Evolutionary conservation across 1,139 yeast species (phyloP).

Genomic region (Pichia cactophila): DNA sequence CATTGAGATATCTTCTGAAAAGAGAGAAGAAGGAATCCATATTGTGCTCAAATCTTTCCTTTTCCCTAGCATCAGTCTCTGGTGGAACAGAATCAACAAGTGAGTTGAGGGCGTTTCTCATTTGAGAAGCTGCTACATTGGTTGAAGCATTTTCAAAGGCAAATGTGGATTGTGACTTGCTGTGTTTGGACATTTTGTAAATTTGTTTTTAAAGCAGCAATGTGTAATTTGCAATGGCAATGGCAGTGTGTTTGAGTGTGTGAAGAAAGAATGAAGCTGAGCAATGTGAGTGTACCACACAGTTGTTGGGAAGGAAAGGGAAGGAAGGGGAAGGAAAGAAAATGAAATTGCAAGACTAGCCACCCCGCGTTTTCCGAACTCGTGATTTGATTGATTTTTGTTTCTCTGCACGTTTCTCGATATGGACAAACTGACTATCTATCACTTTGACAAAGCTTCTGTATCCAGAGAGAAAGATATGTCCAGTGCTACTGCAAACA

Average conservation of each 20-base stretch:
- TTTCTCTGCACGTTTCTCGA: too few species aligned
- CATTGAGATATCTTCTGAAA: constrained; percentile 85
- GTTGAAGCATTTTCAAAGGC: constrained; percentile 96
- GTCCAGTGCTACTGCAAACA: neutral
- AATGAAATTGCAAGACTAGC: too few species aligned
- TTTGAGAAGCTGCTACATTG: constrained; percentile 93
- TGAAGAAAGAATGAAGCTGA: neutral
- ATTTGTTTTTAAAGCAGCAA: neutral
- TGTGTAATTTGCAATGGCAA: neutral
- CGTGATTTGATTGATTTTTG: too few species aligned
- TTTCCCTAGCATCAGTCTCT: constrained; percentile 24
- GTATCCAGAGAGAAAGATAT: too few species aligned
- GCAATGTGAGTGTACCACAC: neutral
- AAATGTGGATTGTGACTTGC: constrained; percentile 69
- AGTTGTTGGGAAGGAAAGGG: too few species aligned
- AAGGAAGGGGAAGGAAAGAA: too few species aligned
- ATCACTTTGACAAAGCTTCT: too few species aligned
- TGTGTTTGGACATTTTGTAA: constrained; percentile 40
- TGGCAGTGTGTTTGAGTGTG: neutral
- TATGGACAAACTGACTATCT: too few species aligned
- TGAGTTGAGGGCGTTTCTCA: constrained; percentile 92
- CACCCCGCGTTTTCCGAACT: too few species aligned
- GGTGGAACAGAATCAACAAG: constrained; percentile 72
- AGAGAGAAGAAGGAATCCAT: constrained; percentile 93
- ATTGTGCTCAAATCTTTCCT: constrained; percentile 71